phyloP scores from a whole-genome alignment of 2,329 filamentous ascomycete species.

The Aspergillus amoenus region DNA sequence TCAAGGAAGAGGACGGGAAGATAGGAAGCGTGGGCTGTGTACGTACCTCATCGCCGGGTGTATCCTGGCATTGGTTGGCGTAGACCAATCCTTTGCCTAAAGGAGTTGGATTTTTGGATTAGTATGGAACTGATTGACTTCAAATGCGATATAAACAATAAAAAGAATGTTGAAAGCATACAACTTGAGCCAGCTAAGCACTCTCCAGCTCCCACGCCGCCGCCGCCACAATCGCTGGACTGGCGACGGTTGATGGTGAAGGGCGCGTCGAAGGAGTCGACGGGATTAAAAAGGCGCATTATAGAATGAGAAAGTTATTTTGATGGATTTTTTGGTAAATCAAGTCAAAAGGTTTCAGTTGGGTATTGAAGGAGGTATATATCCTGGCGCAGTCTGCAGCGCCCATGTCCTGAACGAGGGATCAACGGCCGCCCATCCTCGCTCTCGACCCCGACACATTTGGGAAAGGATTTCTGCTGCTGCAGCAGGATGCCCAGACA shows the following conservation, averaged over 20 bases:
- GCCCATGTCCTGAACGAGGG: too few species aligned
- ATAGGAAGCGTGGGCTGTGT: not conserved
- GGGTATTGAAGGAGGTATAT: not conserved
- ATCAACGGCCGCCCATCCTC: not conserved
- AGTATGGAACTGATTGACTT: not conserved
- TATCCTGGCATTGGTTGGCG: constrained; percentile 8
- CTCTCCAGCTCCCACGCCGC: not conserved
- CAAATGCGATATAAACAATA: not conserved
- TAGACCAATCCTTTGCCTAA: constrained; percentile 12
- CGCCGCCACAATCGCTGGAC: not conserved
- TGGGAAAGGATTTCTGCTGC: not conserved
- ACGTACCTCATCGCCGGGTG: not conserved
- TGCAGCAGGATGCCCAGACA: not conserved
- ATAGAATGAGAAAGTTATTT: not conserved
- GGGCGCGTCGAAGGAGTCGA: not conserved
- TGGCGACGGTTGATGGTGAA: not conserved
- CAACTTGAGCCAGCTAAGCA: not conserved
- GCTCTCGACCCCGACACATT: not conserved
- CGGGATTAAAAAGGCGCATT: constrained; percentile 4
- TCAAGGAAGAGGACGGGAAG: not conserved
- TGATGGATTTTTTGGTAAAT: not conserved
- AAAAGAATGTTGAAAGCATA: not conserved
- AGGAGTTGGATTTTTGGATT: not conserved
- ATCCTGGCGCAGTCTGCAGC: not conserved
- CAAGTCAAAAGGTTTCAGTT: not conserved